Evolutionary conservation across 805 yeast genomes (phyloP), one percentile per base, ranked within the genome.

Genomic region (Candida suzukii): DNA sequence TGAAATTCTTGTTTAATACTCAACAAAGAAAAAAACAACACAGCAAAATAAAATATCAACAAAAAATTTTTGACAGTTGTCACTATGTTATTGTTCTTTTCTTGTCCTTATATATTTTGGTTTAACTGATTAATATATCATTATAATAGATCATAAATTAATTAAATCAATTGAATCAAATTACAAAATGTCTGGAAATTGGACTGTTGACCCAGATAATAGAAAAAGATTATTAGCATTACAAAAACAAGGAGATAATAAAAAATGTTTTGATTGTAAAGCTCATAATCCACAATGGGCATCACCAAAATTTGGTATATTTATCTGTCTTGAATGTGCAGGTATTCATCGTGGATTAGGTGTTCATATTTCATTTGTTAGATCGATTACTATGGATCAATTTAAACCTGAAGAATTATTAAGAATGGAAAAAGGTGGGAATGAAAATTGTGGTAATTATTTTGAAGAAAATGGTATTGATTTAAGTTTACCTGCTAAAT

Each of bases 211-310:
- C 60, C 96, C 97, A 16, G 96, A 88, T 53, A 83, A 86, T 45
- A 83, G 95, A 61, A 80, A 96, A 58, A 80, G 83, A 58, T 70
- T 86, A 32, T 55, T 78, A 50, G 79, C 79, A 34, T 66, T 91
- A 46, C 98, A 91, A 57, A 88, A 88, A 58, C 69, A 70, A 37
- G 95, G 91, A 22, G 82, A 70, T 13, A 88, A 88, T 69, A 88
- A 83, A 67, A 81, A 78, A 61, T 93, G 99, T 64, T 83, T 88
- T 61, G 99, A 93, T 61, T 93, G 99, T 64, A 73, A 69, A 30
- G 95, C 97, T 1, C 96, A 95, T 44, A 91, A 90, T 60, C 99
- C 99, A 10, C 99, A 93, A 63, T 93, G 99, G 99, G 97, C 98
- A 2, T 88, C 96, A 13, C 98, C 98, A 29, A 93, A 93, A 63